Evolutionary conservation across 2,329 filamentous ascomycete genomes (phyloP), one percentile per base, ranked within the genome.

Genomic region (Pyrenophora teres): DNA sequence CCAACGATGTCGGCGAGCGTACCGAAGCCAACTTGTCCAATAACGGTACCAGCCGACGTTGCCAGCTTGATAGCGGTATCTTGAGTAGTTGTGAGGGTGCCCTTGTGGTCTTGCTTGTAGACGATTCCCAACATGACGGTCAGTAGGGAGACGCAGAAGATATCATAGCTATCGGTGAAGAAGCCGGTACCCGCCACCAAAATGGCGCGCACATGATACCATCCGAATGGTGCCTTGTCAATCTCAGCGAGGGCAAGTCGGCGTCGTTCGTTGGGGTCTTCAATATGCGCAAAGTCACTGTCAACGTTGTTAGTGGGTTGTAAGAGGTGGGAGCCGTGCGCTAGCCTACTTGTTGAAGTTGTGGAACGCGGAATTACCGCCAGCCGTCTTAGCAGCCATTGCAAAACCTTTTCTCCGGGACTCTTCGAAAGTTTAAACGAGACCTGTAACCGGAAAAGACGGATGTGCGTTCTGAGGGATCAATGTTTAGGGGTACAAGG

Each of bases 21-120:
- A 42, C 68, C 68, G 68, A 95, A 95, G 39, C 84, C 84, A 33
- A 95, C 77, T 76, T 95, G 91, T 39, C 90, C 91, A 42, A 95
- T 77, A 48, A 95, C 89, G 25, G 90, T 95, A 57, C 91, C 91
- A 55, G 87, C 88, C 19, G 89, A 92, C 13, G 90, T 94, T 13
- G 90, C 84, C 45, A 92, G 85, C 78, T 95, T 95, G 80, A 95
- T 92, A 30, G 89, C 89, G 1, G 87, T 93, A 64, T 94, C 89
- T n/a, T 88, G 84, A 39, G 73, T 78, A 16, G 81, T 78, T 7
- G 87, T 84, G 64, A 92, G 63, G 9, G 55, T 77, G 77, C 56
- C 80, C 77, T 53, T 72, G 65, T 60, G 69, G 69, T 71, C 68
- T 23, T 81, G 81, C 67, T 82, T 91, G 80, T 89, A 92, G 61